phyloP scores from a whole-genome alignment of 257 asterid genomes.

The Solanum chiquidenum region DNA sequence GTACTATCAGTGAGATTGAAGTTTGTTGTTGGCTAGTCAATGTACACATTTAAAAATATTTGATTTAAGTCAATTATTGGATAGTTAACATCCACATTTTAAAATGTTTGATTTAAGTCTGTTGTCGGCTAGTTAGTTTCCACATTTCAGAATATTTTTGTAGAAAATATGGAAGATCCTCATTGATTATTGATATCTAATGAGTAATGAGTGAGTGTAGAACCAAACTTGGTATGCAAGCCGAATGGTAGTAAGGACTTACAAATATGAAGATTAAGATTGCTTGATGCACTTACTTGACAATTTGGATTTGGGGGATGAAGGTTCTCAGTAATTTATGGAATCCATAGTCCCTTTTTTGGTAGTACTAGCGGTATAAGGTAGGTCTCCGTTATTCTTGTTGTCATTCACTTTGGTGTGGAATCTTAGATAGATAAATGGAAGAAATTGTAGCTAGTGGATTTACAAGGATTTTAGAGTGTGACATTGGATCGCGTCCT shows the following conservation, averaged over 20 bases:
- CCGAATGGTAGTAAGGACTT: too few relatives aligned
- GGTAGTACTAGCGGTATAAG: background rate
- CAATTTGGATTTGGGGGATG: background rate
- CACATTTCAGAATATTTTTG: background rate
- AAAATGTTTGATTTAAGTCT: background rate
- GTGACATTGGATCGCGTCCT: background rate
- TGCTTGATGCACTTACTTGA: background rate
- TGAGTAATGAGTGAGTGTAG: background rate
- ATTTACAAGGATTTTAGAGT: background rate
- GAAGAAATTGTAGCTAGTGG: background rate
- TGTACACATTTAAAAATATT: background rate
- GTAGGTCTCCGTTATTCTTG: background rate
- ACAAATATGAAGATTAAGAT: background rate
- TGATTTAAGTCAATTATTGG: background rate
- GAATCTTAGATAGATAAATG: background rate
- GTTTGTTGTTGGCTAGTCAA: background rate
- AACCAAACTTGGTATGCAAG: background rate
- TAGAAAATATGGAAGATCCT: background rate
- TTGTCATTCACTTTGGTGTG: background rate
- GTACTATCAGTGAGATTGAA: background rate
- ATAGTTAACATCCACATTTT: background rate
- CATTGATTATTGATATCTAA: background rate
- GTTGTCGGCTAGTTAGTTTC: background rate
- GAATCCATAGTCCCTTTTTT: background rate
- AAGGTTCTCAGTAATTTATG: background rate